phyloP scores from a whole-genome alignment of 1,284 basidiomycete species.

The Fomitopsis betulina region DNA sequence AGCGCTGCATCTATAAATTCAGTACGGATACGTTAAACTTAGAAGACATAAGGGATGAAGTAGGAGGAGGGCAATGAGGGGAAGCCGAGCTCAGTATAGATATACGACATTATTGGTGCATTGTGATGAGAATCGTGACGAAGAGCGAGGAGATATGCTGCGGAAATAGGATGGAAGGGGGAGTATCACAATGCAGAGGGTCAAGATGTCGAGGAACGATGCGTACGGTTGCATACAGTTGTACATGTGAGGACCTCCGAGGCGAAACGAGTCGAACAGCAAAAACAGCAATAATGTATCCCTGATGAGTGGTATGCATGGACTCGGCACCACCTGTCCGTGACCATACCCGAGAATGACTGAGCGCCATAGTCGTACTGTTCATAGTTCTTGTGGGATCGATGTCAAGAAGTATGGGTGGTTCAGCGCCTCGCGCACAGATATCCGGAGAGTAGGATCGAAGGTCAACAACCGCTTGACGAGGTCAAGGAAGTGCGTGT shows the following conservation, averaged over 20 bases:
- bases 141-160: background rate
- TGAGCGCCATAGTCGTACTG: conserved; percentile 12
- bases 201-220: conserved; percentile 13
- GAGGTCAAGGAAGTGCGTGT: conserved; percentile 82
- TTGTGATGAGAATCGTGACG: conserved; percentile 1
- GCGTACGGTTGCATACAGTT: conserved; percentile 29
- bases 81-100: conserved; percentile 6
- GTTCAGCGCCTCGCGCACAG: conserved; percentile 80
- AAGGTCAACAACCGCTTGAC: conserved; percentile 87
- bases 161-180: conserved; percentile 4
- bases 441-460: conserved; percentile 85
- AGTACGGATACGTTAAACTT: conserved; percentile 6
- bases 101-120: conserved; percentile 6
- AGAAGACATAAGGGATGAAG: background rate
- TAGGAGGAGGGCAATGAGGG: background rate
- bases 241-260: conserved; percentile 27
- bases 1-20: conserved; percentile 9
- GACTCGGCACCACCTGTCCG: conserved; percentile 25
- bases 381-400: conserved; percentile 41
- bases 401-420: conserved; percentile 80
- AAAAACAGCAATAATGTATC: conserved; percentile 25
- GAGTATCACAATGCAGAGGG: conserved; percentile 16
- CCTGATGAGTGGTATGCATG: conserved; percentile 28
- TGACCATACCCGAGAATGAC: conserved; percentile 18
- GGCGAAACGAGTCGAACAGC: conserved; percentile 18